Base-by-base conservation (phyloP, 306 rosid genomes). In the Trifolium repens region DNA sequence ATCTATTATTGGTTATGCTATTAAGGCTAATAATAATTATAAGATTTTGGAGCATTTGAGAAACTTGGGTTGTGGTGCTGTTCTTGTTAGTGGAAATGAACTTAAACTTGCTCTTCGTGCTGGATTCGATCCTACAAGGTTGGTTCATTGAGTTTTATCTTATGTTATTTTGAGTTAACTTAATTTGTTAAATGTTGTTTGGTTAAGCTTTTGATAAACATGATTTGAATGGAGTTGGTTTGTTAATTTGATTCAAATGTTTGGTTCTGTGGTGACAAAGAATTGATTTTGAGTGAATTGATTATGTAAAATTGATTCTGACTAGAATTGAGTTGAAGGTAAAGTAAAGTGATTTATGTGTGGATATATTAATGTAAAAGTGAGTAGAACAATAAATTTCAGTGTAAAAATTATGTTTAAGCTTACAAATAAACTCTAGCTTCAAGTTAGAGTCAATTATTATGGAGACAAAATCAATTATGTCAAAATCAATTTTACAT, bases 51-150 rank as follows among this genome's bases (percentile, higher is more conserved):
- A 94, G 81, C 98, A 94, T 82, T 83, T 94, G 88, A 88, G 93
- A 79, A 72, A 71, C 15, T 80, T 89, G 84, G 99, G 96, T 79
- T 91, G 96, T 64, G 96, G 97, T 57, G 98, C 97, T 63, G 97
- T 94, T 68, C 99, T 94, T 63, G 99, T 94, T 15, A 94, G 99
- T 82, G 99, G 96, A 22, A 94, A 94, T 42, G 99, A 94, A 85
- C 91, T 90, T 13, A 76, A 83, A 70, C 74, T 94, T 74, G 96
- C 99, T 70, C 96, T 90, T 71, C 87, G 59, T 43, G 96, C 96
- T 37, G 96, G 96, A 4, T 92, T 92, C 71, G 96, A 94, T 39
- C 97, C 99, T 72, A 89, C 90, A 30, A 92, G 80, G 99, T 89
- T 86, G 67, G 4, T 26, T 27, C 30, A 27, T 58, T 3, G 12